Evolutionary conservation across 2,329 filamentous ascomycete species (phyloP), one percentile per base, ranked within the genome.

Genomic region (Pestalotiopsis sp.): DNA sequence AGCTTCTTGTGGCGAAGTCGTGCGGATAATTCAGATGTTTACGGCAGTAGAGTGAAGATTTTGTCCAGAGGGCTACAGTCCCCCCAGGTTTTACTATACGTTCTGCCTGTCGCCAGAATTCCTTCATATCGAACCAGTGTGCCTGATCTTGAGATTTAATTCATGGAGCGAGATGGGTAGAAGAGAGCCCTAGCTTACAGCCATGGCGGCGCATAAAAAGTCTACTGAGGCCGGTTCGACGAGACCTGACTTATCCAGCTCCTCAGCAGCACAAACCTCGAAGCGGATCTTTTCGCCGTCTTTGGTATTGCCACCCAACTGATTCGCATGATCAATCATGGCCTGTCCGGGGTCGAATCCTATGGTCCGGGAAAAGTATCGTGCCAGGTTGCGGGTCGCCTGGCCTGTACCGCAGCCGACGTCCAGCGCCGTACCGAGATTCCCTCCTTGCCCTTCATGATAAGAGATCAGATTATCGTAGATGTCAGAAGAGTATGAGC

Each of bases 121-220:
- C 73, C 0, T 77, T 70, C 79, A 86, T 81, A 67, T 86, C 80
- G 75, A 87, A 86, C 85, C 85, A 87, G 71, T 87, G 85, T 0
- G 81, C 82, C 70, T 79, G 58, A 41, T 39, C 6, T 12, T 52
- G 3, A 17, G n/a, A 20, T 39, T 62, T 62, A 49, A 59, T 41
- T 20, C 52, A 4, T 58, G 52, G 2, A 14, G 27, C 17, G 36
- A 36, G 4, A 56, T 62, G 41, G 62, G 41, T 49, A 9, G 6
- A 68, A 23, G 56, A 58, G 56, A 58, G n/a, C n/a, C 25, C n/a
- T 7, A 27, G 56, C 74, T 63, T 63, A 75, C 75, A 57, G 74
- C 74, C 66, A 71, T 72, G 25, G 71, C 75, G 31, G 70, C 68
- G 52, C 72, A 76, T 17, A 79, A 57, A 61, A 77, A 63, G 71